A percentile compares a stretch with the other conserved stretches of the same genome.
Evolutionary conservation across 495 filamentous ascomycete genomes (phyloP).

Genomic region (Penicillium coffeae): DNA sequence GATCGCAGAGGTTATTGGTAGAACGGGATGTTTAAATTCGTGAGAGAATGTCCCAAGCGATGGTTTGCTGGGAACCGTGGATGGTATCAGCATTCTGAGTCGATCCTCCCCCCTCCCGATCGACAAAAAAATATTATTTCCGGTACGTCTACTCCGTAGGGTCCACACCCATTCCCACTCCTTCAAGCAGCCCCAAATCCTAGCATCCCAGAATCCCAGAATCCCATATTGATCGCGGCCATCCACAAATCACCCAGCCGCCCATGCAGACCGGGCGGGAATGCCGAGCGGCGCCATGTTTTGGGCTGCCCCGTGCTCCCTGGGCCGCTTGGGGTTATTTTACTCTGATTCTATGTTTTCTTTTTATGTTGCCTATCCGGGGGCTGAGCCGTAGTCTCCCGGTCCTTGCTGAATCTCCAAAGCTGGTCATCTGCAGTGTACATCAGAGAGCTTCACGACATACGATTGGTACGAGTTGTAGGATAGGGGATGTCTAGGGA

Average conservation of each 20-base stretch:
- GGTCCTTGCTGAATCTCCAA: background rate
- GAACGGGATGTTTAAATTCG: background rate
- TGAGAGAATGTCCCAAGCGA: conserved; percentile 8
- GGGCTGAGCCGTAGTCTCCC: background rate
- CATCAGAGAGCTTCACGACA: background rate
- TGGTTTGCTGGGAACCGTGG: conserved; percentile 1
- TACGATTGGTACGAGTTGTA: conserved; percentile 1
- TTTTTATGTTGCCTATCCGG: background rate
- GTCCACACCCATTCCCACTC: background rate
- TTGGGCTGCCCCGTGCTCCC: conserved; percentile 21
- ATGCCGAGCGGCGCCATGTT: conserved; percentile 14
- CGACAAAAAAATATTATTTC: background rate
- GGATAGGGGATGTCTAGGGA: no score
- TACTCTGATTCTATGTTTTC: conserved; percentile 13
- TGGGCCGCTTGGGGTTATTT: conserved; percentile 10
- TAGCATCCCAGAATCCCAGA: no score
- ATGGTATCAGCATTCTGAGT: conserved; percentile 18
- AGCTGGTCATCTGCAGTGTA: conserved; percentile 15
- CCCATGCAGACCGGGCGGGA: conserved; percentile 23
- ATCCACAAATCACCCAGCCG: conserved; percentile 2
- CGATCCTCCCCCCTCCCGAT: conserved; percentile 9
- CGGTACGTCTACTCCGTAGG: no score
- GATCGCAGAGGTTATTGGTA: background rate
- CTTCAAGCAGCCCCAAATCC: no score
- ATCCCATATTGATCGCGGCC: no score